Evolutionary conservation across 345 rosid genomes (phyloP).

Genomic region (Gossypium arboreum): DNA sequence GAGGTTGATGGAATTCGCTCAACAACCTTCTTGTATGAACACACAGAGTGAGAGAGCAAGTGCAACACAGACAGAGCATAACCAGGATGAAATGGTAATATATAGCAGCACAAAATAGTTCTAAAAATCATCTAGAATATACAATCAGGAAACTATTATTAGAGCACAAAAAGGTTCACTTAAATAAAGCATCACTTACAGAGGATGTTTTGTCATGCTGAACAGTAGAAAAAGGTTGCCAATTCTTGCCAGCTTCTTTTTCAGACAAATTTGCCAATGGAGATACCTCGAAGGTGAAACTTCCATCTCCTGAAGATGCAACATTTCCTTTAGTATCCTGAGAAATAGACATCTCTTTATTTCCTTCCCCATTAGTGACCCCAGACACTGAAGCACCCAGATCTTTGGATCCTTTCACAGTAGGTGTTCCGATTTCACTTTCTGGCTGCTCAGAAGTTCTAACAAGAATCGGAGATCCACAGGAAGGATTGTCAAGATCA

Average conservation of each 20-base stretch:
- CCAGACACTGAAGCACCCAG: constrained; percentile 30
- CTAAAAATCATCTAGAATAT: not conserved
- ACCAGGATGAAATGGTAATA: not conserved
- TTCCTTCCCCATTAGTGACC: constrained; percentile 23
- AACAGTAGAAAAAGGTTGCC: constrained; percentile 34
- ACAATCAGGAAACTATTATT: not conserved
- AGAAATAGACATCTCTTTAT: constrained; percentile 25
- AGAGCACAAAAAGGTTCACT: not conserved
- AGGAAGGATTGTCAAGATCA: constrained; percentile 37
- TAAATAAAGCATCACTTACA: constrained; percentile 26
- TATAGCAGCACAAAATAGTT: not conserved
- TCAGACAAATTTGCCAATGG: constrained; percentile 26
- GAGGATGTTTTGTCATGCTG: constrained; percentile 33
- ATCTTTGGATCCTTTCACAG: constrained; percentile 31
- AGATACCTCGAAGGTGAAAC: constrained; percentile 47
- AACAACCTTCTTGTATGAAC: constrained; percentile 33
- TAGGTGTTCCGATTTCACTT: constrained; percentile 28
- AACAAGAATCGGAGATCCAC: constrained; percentile 38
- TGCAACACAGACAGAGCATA: not conserved
- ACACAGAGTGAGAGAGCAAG: constrained; percentile 19
- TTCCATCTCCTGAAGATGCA: constrained; percentile 42
- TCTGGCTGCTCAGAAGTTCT: constrained; percentile 38
- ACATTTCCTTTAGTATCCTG: constrained; percentile 35
- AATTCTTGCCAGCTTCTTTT: constrained; percentile 37
- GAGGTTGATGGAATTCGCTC: constrained; percentile 53